Base-by-base conservation (phyloP, 2,329 filamentous ascomycete species). In the Monilinia laxa region DNA sequence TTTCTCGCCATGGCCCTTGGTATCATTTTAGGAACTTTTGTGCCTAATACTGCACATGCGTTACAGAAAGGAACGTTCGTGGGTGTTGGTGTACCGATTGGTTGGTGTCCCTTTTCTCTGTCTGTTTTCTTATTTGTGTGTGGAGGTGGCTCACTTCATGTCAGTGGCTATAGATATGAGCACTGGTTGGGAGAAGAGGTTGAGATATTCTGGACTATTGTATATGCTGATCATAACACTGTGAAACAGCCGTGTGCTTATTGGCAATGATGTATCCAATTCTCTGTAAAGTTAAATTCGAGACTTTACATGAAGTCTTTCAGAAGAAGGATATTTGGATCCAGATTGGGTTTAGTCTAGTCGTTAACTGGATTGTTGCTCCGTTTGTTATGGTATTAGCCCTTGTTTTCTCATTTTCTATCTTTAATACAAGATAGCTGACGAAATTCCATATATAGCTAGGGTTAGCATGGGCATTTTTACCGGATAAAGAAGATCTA, bases 191-290 rank as follows among this genome's bases (percentile, higher is more conserved):
- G 58, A 40, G 40, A 18, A 38, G 4, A 14, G 14, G 2, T 49
- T 42, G 16, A 12, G 6, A 23, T 56, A 10, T 58, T 10, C 23
- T 35, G 5, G 12, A 12, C 18, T 57, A 16, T 7, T 38, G 10
- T n/a, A 12, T 2, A 9, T 12, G 35, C 55, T 54, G 54, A 67
- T 10, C 16, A 25, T 2, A 49, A 18, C 7, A 49, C 4, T 45
- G 40, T 23, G 16, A 5, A 40, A 66, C 68, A 91, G 91, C 92
- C 0, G 80, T 96, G 58, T 92, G 92, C 0, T 79, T 96, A 0
- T 82, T 96, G 1, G 87, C 96, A 53, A 96, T 96, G 92, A 96
- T 96, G 91, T 96, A 95, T 74, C 93, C 92, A 0, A 96, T 96
- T 68, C 81, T 96, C 0, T 96, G 91, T 83, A 95, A 95, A 77